Base-by-base conservation (phyloP, 2,329 filamentous ascomycete genomes). In the Alternaria brassicicola region DNA sequence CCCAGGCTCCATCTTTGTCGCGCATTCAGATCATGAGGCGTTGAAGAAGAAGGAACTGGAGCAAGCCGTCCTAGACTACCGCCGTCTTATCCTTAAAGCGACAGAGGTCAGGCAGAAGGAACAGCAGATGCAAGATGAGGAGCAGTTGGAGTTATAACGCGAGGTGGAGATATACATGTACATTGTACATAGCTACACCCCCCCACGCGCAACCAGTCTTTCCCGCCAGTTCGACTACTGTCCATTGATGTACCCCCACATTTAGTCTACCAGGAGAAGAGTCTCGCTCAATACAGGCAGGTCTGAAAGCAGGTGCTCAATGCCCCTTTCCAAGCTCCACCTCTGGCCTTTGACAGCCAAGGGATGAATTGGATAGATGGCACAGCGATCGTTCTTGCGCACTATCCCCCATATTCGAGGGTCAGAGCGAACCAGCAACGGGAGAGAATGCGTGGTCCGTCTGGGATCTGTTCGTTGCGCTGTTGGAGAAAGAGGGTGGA, bases 11-110 rank as follows among this genome's bases (percentile, higher is more conserved):
- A 97, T 98, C 61, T 82, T 95, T 35, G 92, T 97, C 26, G 94
- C 94, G 5, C 94, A 98, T 74, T 90, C 89, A 1, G 89, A 92
- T 64, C 84, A 95, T 67, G 94, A 97, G 79, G 89, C 88, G 30
- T 74, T 97, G 66, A 91, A 85, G 25, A 86, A 94, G 28, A 84
- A 83, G 23, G 89, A 96, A 64, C 78, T 98, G 50, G 89, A 93
- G 78, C 82, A 84, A 49, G 90, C 93, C 3, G 91, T 97, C 0
- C 83, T 88, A 62, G 93, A 89, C 6, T 97, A 93, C 75, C 87
- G 91, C 79, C 89, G 71, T 21, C 55, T 78, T 33, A 74, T 78
- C 43, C 49, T 76, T 38, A 71, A 70, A 42, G 69, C 74, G 13
- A 64, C 61, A 1, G 69, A 69, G 55, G 69, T 75, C 58, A 62